phyloP scores from a whole-genome alignment of 2,329 filamentous ascomycete genomes.

The Penicillium sp. region DNA sequence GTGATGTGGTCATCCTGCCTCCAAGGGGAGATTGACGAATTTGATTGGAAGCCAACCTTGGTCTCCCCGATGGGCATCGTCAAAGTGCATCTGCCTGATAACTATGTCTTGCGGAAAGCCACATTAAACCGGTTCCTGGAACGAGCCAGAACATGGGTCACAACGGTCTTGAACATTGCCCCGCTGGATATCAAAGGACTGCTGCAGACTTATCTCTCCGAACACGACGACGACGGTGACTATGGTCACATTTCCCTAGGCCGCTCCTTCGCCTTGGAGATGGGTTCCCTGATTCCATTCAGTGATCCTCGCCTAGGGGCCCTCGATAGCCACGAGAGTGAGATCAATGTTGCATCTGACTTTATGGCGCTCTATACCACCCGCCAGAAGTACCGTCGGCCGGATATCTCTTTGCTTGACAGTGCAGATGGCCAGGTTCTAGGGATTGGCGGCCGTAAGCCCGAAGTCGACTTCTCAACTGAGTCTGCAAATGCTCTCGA shows the following conservation, averaged over 20 bases:
- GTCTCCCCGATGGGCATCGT: conserved; percentile 76
- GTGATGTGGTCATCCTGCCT: conserved; percentile 95
- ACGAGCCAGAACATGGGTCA: conserved; percentile 79
- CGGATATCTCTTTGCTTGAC: conserved; percentile 61
- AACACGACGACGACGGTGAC: conserved; percentile 86
- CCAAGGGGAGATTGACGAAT: conserved; percentile 91
- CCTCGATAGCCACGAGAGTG: conserved; percentile 72
- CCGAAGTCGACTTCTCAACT: conserved; percentile 9
- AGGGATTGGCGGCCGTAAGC: conserved; percentile 11
- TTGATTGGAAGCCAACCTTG: conserved; percentile 81
- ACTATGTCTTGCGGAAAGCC: conserved; percentile 76
- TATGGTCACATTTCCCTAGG: conserved; percentile 93
- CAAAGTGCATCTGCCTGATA: conserved; percentile 87
- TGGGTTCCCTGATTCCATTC: conserved; percentile 81
- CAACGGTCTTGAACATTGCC: conserved; percentile 75
- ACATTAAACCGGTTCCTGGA: conserved; percentile 79
- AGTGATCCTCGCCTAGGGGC: conserved; percentile 82
- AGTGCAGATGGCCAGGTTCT: conserved; percentile 8
- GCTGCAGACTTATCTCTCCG: conserved; percentile 89
- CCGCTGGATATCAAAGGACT: conserved; percentile 93
- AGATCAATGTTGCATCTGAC: conserved; percentile 90
- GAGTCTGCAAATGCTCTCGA: conserved; percentile 50
- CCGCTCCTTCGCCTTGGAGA: conserved; percentile 89
- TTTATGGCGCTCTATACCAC: conserved; percentile 97
- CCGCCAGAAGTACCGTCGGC: conserved; percentile 90